Percentiles rank a stretch among this genome's conserved stretches.
These are phyloP conservation scores for Naematelia aurantialba DNA, from an alignment of 768 basidiomycete genomes.

Conservation along the genomic window DNA sequence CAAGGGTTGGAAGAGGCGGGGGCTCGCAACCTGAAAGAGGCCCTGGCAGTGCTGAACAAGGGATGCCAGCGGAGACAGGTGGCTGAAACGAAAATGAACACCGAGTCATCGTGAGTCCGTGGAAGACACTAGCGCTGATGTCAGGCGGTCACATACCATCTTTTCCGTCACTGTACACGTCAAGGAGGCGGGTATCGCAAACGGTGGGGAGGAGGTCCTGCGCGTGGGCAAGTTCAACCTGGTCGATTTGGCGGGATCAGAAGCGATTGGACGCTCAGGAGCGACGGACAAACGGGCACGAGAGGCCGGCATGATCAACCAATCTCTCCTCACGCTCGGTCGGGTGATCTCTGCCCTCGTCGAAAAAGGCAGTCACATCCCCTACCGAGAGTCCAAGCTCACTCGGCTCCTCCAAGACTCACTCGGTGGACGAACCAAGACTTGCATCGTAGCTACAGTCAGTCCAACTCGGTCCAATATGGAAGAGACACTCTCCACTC, in stretches of 20 bases:
- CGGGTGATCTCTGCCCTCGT: constrained; percentile 95
- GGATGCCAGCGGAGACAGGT: constrained; percentile 88
- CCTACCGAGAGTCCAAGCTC: constrained; percentile 95
- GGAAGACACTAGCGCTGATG: background rate
- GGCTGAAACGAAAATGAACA: constrained; percentile 95
- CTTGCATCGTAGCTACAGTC: constrained; percentile 93
- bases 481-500: constrained; percentile 94
- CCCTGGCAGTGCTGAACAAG: constrained; percentile 75
- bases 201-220: constrained; percentile 74
- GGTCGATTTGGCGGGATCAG: constrained; percentile 94
- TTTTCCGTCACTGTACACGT: constrained; percentile 94
- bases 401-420: constrained; percentile 98
- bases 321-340: constrained; percentile 92
- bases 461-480: constrained; percentile 89
- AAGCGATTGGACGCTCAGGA: constrained; percentile 92
- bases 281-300: constrained; percentile 91
- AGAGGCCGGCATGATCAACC: constrained; percentile 98
- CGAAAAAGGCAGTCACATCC: constrained; percentile 84
- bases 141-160: constrained; percentile 88
- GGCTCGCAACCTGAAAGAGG: constrained; percentile 77
- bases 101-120: constrained; percentile 52
- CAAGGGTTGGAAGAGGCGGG: constrained; percentile 88
- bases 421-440: constrained; percentile 94
- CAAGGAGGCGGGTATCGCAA: constrained; percentile 68
- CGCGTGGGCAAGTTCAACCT: constrained; percentile 94